These are phyloP conservation scores for Abortiporus biennis DNA, from an alignment of 1,284 basidiomycete species.

Conservation along the genomic window DNA sequence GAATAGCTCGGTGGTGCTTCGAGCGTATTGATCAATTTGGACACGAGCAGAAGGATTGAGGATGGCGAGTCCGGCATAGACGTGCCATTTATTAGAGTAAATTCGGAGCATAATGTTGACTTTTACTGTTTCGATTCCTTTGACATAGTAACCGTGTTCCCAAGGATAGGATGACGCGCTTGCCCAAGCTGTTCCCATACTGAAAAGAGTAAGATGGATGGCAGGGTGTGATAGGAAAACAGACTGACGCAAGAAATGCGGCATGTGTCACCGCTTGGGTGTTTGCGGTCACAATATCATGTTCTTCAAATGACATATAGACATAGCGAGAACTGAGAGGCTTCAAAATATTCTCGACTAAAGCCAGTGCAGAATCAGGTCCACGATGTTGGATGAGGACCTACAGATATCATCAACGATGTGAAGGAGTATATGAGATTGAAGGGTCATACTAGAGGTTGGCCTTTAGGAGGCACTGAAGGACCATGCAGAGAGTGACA, in stretches of 20 bases:
- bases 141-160: slow-evolving; percentile 92
- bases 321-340: slow-evolving; percentile 88
- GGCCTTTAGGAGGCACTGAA: slow-evolving; percentile 84
- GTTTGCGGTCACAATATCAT: slow-evolving; percentile 95
- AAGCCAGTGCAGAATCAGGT: slow-evolving; percentile 60
- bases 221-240: background rate
- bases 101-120: slow-evolving; percentile 97
- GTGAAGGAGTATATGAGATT: background rate
- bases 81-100: slow-evolving; percentile 97
- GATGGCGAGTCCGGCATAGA: slow-evolving; percentile 96
- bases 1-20: slow-evolving; percentile 84
- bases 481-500: slow-evolving; percentile 96
- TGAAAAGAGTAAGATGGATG: slow-evolving; percentile 25
- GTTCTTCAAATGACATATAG: slow-evolving; percentile 92
- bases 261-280: slow-evolving; percentile 98
- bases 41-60: slow-evolving; percentile 89
- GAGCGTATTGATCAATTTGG: slow-evolving; percentile 90
- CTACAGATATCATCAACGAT: slow-evolving; percentile 32
- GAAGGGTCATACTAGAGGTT: slow-evolving; percentile 70
- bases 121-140: slow-evolving; percentile 98
- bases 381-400: slow-evolving; percentile 89
- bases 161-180: slow-evolving; percentile 82
- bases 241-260: slow-evolving; percentile 82
- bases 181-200: slow-evolving; percentile 98
- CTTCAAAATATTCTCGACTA: slow-evolving; percentile 83